phyloP scores from a whole-genome alignment of 1,284 basidiomycete species.

The Leucoagaricus sp. region DNA sequence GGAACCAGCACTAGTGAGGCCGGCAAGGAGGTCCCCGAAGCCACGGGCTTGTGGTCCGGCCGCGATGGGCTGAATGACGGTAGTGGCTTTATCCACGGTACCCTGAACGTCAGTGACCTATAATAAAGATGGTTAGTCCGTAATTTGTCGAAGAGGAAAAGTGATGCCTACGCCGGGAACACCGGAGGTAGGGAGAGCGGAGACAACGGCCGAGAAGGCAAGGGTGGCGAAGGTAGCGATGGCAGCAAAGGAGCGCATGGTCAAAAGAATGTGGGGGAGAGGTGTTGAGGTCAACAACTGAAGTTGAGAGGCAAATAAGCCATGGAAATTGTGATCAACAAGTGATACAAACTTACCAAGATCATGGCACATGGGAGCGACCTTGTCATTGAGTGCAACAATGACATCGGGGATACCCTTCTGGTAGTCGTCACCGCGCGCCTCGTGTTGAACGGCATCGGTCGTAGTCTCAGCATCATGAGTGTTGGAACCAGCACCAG shows the following conservation, averaged over 20 bases:
- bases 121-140: not conserved
- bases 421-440: not conserved
- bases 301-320: not conserved
- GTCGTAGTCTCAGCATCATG: no score
- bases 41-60: no score
- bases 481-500: no score
- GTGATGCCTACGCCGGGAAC: not conserved
- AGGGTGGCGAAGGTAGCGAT: conserved; percentile 10
- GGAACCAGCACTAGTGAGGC: no score
- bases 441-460: no score
- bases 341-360: conserved; percentile 1
- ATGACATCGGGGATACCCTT: conserved; percentile 1
- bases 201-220: conserved; percentile 4
- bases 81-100: no score
- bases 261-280: conserved; percentile 7
- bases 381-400: conserved; percentile 1
- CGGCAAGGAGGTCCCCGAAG: no score
- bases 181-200: not conserved
- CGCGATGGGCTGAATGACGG: no score
- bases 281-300: not conserved
- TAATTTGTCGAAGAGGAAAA: no score
- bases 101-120: not conserved
- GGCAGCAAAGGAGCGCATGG: conserved; percentile 15
- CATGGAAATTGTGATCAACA: not conserved
- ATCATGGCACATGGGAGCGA: conserved; percentile 1